Conservation (phyloP, 768 basidiomycete species). For the Megacollybia marginata region DNA sequence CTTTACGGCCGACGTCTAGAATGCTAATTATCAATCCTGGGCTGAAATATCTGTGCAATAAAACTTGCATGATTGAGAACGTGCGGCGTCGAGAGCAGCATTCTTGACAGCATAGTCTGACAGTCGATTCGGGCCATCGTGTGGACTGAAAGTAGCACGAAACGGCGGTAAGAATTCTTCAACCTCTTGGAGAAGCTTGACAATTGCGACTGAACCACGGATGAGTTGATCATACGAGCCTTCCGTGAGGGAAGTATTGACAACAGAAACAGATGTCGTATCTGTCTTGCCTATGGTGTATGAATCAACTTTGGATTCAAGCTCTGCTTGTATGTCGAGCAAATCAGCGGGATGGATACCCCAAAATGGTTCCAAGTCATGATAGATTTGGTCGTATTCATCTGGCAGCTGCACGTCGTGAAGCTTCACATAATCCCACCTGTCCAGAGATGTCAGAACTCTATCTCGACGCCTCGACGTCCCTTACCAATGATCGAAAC, state of each 20-base stretch:
- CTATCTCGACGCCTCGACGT: constrained; percentile 15
- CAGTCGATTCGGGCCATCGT: constrained; percentile 37
- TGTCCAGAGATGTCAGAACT: constrained; percentile 6
- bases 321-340: constrained; percentile 25
- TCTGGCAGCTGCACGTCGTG: constrained; percentile 76
- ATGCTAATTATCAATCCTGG: not conserved
- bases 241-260: not conserved
- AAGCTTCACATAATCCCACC: constrained; percentile 53
- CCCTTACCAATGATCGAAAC: constrained; percentile 81
- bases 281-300: constrained; percentile 33
- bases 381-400: constrained; percentile 71
- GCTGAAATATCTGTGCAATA: not conserved
- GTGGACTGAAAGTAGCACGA: constrained; percentile 43
- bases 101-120: constrained; percentile 15
- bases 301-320: constrained; percentile 24
- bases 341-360: constrained; percentile 42
- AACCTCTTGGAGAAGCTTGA: constrained; percentile 20
- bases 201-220: not conserved
- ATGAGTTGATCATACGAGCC: not conserved
- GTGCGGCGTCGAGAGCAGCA: not conserved
- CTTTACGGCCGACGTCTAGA: constrained; percentile 1
- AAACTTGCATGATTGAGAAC: not conserved
- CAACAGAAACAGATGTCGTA: not conserved
- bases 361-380: constrained; percentile 84
- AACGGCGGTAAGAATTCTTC: constrained; percentile 36